Base-by-base conservation (phyloP, 148 eudicot genomes). In the Rhododendron simsii region DNA sequence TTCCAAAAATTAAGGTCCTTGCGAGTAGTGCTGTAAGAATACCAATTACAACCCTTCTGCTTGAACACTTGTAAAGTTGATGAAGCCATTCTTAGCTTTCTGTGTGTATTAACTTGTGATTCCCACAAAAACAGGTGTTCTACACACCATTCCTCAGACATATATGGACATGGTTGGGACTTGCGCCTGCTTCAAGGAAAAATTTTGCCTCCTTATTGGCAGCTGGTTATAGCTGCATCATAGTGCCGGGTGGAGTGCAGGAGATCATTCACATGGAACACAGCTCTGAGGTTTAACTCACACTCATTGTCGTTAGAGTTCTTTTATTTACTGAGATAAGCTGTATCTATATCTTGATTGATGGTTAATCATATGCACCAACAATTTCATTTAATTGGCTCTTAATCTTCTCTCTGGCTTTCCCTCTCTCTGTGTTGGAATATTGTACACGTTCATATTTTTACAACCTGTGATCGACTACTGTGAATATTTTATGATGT, bases 111-210 rank as follows among this genome's bases (percentile, higher is more conserved):
- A 73, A 74, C 63, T 50, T n/a, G 50, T 79, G 67, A 83, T 53
- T 39, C 78, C 79, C 73, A n/a, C 33, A 83, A n/a, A 51, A 57
- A 65, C 33, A 50, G 99, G 94, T 96, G 57, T 96, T 96, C 91
- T 92, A 94, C 91, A 93, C 98, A 28, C 99, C 99, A 74, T 91
- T 96, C 82, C 79, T 96, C 90, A 92, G 99, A 88, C 99, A 96
- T 89, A 87, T 96, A 86, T 96, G 99, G 99, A 89, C 99, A 18
- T 96, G 99, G 99, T 86, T 93, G 87, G 99, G 99, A 84, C 92
- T 96, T 50, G 28, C 95, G 37, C 91, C 95, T 13, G 99, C 97
- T 61, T 87, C 96, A 71, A 95, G 91, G 93, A 92, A 93, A 86
- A 95, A 92, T 33, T 95, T 95, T 87, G 10, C 73, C 78, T 90